Base-by-base conservation (phyloP, 495 filamentous ascomycete genomes). In the Penicillium arizonense region DNA sequence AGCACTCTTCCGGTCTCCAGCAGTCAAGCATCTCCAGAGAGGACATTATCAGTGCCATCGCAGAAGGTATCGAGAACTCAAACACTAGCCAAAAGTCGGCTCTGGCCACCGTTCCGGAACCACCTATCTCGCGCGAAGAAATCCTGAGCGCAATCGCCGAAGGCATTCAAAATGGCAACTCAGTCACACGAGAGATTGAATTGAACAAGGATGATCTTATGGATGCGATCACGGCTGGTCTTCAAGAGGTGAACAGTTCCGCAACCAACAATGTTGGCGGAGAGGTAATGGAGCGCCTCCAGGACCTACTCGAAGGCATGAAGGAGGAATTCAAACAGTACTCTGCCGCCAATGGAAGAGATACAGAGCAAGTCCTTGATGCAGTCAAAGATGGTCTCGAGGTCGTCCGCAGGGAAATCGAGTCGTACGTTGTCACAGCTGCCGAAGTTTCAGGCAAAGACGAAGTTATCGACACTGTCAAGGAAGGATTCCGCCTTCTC, bases 351-450 rank as follows among this genome's bases (percentile, higher is more conserved):
- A 88, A 82, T 58, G 88, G 87, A 38, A 76, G 81, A 45, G 89
- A 91, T 61, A 90, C 87, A 0, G 88, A 90, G 63, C 85, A 94
- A 58, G 80, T 95, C 21, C 76, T 96, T 2, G 88, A 93, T 63
- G 87, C 90, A 2, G 82, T 93, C 50, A 91, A 88, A 62, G 90
- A 95, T 64, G 89, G 89, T 3, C 79, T 96, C 34, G 89, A 92
- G 56, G 82, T 80, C 44, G 79, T 97, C 4, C 83, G 88, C n/a
- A 76, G 77, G 20, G 85, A 93, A 42, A 89, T 96, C 48, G 89
- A 94, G 68, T 73, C 69, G n/a, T 93, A 92, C 52, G 86, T 90
- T 20, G 84, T 87, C 47, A 79, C 80, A 20, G 82, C 83, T 14
- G 76, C 81, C 24, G 87, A 87, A 59, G 77, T 82, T 2, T 75